Evolutionary conservation across 768 basidiomycete species (phyloP).

Genomic region (Boletus speciosus): DNA sequence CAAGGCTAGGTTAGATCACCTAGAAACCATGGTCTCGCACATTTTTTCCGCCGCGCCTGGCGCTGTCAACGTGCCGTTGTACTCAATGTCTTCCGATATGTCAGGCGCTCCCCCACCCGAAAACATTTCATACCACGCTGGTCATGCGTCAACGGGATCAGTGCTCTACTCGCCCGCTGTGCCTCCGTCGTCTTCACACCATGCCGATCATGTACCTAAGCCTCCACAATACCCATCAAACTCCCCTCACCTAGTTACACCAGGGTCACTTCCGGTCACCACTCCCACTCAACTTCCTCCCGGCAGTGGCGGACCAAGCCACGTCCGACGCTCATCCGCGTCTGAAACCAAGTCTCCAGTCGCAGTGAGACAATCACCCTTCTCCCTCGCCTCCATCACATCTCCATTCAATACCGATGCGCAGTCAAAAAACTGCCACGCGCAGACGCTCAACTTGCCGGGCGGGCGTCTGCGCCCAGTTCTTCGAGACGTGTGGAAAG

Average conservation of each 20-base stretch:
- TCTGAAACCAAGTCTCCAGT: slow-evolving; percentile 32
- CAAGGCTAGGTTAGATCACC: slow-evolving; percentile 57
- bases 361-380: slow-evolving; percentile 35
- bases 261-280: slow-evolving; percentile 19
- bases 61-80: slow-evolving; percentile 29
- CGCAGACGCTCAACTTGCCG: slow-evolving; percentile 71
- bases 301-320: slow-evolving; percentile 17
- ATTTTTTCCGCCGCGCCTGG: slow-evolving; percentile 28
- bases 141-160: slow-evolving; percentile 26
- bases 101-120: slow-evolving; percentile 27
- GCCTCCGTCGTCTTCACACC: slow-evolving; percentile 24
- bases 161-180: slow-evolving; percentile 23
- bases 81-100: slow-evolving; percentile 30
- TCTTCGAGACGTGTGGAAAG: slow-evolving; percentile 31
- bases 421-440: slow-evolving; percentile 73
- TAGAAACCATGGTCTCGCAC: slow-evolving; percentile 53
- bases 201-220: slow-evolving; percentile 21
- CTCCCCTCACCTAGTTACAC: slow-evolving; percentile 27
- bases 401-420: slow-evolving; percentile 36
- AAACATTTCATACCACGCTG: slow-evolving; percentile 25
- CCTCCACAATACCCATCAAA: slow-evolving; percentile 27
- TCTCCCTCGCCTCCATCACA: slow-evolving; percentile 41
- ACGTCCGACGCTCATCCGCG: slow-evolving; percentile 26
- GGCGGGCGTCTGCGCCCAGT: slow-evolving; percentile 76
- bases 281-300: slow-evolving; percentile 17